A percentile compares a stretch with the other conserved stretches of the same genome.
Evolutionary conservation across 75 land plant species (phyloP).

Genomic region (Isoetes taiwanensis): DNA sequence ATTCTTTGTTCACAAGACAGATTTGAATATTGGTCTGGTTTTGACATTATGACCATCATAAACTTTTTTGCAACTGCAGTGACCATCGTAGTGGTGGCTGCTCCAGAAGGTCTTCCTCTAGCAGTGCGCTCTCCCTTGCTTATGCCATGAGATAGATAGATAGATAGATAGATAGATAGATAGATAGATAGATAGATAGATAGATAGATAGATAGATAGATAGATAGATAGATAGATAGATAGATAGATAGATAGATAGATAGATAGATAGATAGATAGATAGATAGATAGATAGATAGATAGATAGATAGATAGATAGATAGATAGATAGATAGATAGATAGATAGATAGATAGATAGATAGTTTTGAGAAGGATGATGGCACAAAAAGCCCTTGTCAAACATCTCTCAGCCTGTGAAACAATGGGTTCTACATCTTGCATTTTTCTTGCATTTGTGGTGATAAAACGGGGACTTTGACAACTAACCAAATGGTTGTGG

Average conservation of each 20-base stretch:
- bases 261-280: too few relatives aligned
- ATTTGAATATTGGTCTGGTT: slow-evolving; percentile 61
- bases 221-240: too few relatives aligned
- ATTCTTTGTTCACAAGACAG: too few relatives aligned
- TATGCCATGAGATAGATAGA: slow-evolving; percentile 97
- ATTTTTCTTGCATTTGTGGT: slow-evolving; percentile 79
- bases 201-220: too few relatives aligned
- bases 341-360: too few relatives aligned
- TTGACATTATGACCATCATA: slow-evolving; percentile 41
- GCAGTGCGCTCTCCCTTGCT: slow-evolving; percentile 90
- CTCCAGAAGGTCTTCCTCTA: slow-evolving; percentile 94
- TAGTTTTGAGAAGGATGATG: too few relatives aligned
- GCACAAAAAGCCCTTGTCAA: slow-evolving; percentile 86
- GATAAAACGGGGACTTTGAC: slow-evolving; percentile 95
- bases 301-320: too few relatives aligned
- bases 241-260: too few relatives aligned
- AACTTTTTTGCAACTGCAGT: slow-evolving; percentile 81
- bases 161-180: too few relatives aligned
- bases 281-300: too few relatives aligned
- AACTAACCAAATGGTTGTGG: slow-evolving; percentile 86
- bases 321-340: too few relatives aligned
- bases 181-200: too few relatives aligned
- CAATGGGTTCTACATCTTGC: slow-evolving; percentile 93
- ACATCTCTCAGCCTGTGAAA: slow-evolving; percentile 89
- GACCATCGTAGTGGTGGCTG: slow-evolving; percentile 90